A percentile compares a stretch with the other conserved stretches of the same genome.
These are phyloP conservation scores for Ceratocystiopsis sp. DNA, from an alignment of 2,329 filamentous ascomycete genomes.

Conservation along the genomic window DNA sequence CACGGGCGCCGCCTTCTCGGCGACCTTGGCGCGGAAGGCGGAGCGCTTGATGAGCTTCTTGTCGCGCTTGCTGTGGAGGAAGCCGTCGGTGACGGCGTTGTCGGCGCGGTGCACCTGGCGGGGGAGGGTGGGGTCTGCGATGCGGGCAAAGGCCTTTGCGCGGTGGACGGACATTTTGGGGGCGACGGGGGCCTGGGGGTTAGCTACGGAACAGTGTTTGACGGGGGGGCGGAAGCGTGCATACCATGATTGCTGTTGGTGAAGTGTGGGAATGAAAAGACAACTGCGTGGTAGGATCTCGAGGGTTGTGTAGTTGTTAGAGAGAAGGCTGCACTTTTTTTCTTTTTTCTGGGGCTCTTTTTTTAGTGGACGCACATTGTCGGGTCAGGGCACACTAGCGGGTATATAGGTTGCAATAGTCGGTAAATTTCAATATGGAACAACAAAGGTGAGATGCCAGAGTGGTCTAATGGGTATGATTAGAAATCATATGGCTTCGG, in stretches of 20 bases:
- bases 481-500: slow-evolving; percentile 11
- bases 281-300: neutral
- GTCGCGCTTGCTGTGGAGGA: slow-evolving; percentile 62
- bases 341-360: neutral
- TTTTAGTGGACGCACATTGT: neutral
- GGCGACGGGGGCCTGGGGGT: slow-evolving; percentile 2
- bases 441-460: slow-evolving; percentile 6
- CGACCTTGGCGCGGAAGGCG: slow-evolving; percentile 58
- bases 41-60: slow-evolving; percentile 72
- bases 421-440: neutral
- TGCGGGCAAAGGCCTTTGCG: slow-evolving; percentile 33
- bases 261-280: neutral
- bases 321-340: neutral
- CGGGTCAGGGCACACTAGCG: too few species aligned
- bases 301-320: neutral
- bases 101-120: slow-evolving; percentile 34
- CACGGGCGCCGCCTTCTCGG: slow-evolving; percentile 29
- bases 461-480: slow-evolving; percentile 11
- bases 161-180: slow-evolving; percentile 14
- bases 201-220: neutral
- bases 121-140: slow-evolving; percentile 33
- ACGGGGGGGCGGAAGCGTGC: too few species aligned
- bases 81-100: slow-evolving; percentile 35
- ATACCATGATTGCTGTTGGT: neutral
- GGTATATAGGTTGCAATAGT: neutral